These are phyloP conservation scores for Echium plantagineum DNA, from an alignment of 257 asterid genomes.

Conservation along the genomic window DNA sequence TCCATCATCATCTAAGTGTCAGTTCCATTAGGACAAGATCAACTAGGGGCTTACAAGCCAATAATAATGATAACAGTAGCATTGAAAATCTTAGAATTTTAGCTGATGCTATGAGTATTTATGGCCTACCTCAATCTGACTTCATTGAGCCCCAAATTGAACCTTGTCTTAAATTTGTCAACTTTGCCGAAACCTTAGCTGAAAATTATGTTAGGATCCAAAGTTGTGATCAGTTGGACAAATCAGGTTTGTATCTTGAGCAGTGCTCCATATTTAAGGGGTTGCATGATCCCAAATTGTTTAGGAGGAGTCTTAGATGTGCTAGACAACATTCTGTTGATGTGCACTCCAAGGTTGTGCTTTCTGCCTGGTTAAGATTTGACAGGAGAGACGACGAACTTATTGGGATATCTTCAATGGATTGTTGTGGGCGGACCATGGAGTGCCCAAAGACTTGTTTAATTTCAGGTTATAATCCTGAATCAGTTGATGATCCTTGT, in stretches of 20 bases:
- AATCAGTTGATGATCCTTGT: slow-evolving; percentile 59
- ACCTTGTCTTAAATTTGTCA: slow-evolving; percentile 56
- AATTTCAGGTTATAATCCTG: slow-evolving; percentile 72
- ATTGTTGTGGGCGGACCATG: slow-evolving; percentile 69
- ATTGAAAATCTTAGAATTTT: slow-evolving; percentile 16
- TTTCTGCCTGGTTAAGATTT: slow-evolving; percentile 89
- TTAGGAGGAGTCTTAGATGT: slow-evolving; percentile 61
- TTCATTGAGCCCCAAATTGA: slow-evolving; percentile 77
- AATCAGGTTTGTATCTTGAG: slow-evolving; percentile 52
- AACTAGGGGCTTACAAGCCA: slow-evolving; percentile 37
- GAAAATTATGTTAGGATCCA: slow-evolving; percentile 47
- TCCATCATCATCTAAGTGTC: slow-evolving; percentile 63
- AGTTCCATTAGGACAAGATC: slow-evolving; percentile 58
- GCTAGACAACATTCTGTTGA: slow-evolving; percentile 82
- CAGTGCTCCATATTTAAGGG: slow-evolving; percentile 70
- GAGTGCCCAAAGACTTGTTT: slow-evolving; percentile 68
- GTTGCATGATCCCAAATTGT: slow-evolving; percentile 70
- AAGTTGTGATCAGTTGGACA: slow-evolving; percentile 40
- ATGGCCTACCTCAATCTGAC: slow-evolving; percentile 69
- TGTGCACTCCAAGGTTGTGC: slow-evolving; percentile 81
- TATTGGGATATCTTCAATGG: slow-evolving; percentile 73
- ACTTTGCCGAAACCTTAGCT: slow-evolving; percentile 57
- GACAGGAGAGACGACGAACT: slow-evolving; percentile 91
- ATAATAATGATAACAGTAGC: slow-evolving; percentile 18
- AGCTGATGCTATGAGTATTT: slow-evolving; percentile 52